Conservation (phyloP, 768 basidiomycete species). For the Gloeostereum incarnatum region DNA sequence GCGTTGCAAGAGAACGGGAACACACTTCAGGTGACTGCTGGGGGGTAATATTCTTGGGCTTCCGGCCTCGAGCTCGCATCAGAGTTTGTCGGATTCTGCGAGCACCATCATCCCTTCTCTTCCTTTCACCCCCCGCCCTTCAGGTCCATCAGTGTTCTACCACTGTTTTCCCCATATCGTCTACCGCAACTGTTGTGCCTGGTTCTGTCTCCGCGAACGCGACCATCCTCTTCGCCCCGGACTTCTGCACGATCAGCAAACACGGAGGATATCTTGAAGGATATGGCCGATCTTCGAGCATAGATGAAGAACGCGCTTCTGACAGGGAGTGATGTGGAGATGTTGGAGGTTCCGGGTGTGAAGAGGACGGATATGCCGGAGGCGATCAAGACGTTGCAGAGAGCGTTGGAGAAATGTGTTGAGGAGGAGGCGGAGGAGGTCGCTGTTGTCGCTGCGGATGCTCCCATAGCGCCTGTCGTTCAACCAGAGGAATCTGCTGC, state of each 20-base stretch:
- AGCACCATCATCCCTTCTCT: not conserved
- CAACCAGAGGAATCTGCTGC: not conserved
- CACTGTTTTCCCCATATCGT: too few relatives aligned
- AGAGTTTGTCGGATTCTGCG: not conserved
- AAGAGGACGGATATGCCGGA: conserved; percentile 62
- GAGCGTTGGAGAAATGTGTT: conserved; percentile 45
- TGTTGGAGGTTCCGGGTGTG: conserved; percentile 52
- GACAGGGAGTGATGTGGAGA: conserved; percentile 50
- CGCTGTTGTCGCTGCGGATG: not conserved
- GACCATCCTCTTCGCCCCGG: conserved; percentile 14
- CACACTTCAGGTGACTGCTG: not conserved
- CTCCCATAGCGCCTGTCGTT: not conserved
- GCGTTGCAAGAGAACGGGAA: not conserved
- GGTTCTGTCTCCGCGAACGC: not conserved
- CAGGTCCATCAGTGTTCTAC: conserved; percentile 1
- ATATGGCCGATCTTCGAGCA: conserved; percentile 44
- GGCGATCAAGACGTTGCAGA: conserved; percentile 71
- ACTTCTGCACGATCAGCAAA: conserved; percentile 28
- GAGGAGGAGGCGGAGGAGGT: conserved; percentile 12
- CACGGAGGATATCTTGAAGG: conserved; percentile 36
- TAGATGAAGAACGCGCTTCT: conserved; percentile 51
- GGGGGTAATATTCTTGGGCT: not conserved
- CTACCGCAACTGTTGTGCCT: too few relatives aligned
- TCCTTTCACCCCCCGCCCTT: not conserved
- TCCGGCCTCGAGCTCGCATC: conserved; percentile 1